phyloP scores from a whole-genome alignment of 106 monocot genomes.

The Iris macrosiphon region DNA sequence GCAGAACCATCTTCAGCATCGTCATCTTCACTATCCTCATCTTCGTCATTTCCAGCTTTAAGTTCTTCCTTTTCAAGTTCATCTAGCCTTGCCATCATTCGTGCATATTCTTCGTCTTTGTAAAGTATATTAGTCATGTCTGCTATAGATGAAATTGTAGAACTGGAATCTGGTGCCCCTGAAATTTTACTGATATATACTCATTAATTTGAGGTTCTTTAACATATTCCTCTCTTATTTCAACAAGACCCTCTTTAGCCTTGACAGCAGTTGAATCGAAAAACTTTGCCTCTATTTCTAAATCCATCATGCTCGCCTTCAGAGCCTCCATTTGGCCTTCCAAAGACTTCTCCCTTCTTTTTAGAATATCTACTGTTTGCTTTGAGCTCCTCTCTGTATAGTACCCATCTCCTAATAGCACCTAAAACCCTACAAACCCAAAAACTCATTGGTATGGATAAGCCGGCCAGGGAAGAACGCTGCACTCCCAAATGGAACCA shows the following conservation, averaged over 20 bases:
- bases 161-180: constrained; percentile 6
- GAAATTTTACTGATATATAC: not conserved
- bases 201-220: constrained; percentile 44
- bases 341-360: constrained; percentile 60
- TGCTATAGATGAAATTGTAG: constrained; percentile 4
- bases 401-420: constrained; percentile 87
- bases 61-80: constrained; percentile 82
- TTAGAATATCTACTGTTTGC: constrained; percentile 79
- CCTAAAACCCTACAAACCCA: constrained; percentile 48
- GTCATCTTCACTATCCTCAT: constrained; percentile 26
- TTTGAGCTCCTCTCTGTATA: constrained; percentile 75
- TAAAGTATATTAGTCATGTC: too few relatives aligned
- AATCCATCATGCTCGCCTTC: constrained; percentile 48
- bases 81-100: constrained; percentile 63
- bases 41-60: constrained; percentile 41
- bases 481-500: constrained; percentile 86
- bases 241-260: constrained; percentile 82
- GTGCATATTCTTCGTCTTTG: constrained; percentile 54
- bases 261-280: constrained; percentile 65
- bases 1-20: constrained; percentile 13
- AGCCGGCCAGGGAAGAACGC: constrained; percentile 93
- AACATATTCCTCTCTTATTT: constrained; percentile 85
- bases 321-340: constrained; percentile 59
- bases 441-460: constrained; percentile 88
- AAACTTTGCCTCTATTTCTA: constrained; percentile 72